A percentile compares a stretch with the other conserved stretches of the same genome.
These are phyloP conservation scores for Diaporthe amygdali DNA, from an alignment of 2,329 filamentous ascomycete genomes.

Conservation along the genomic window DNA sequence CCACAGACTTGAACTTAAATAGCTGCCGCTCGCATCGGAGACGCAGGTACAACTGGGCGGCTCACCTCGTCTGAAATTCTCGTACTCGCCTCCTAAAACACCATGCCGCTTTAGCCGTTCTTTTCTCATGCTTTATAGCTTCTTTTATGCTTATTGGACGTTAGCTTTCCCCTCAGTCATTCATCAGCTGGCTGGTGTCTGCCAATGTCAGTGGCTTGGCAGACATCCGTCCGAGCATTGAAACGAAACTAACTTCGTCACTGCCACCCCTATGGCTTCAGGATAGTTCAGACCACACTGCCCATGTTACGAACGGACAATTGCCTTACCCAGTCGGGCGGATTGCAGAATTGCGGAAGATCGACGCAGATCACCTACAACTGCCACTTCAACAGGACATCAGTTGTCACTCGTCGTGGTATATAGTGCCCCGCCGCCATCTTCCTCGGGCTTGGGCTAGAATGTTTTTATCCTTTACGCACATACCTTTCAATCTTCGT, in stretches of 20 bases:
- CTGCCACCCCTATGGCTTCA: constrained; percentile 12
- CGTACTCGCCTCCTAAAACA: constrained; percentile 8
- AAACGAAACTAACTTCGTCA: constrained; percentile 17
- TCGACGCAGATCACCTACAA: not conserved
- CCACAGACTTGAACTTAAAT: not conserved
- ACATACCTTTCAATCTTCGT: not conserved
- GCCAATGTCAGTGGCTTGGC: constrained; percentile 17
- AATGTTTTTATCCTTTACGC: not conserved
- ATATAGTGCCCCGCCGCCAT: not conserved
- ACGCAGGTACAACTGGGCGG: constrained; percentile 9
- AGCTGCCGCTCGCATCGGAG: not conserved
- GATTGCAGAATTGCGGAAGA: not conserved
- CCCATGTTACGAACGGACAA: constrained; percentile 3
- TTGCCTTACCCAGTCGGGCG: not conserved
- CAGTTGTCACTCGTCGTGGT: not conserved
- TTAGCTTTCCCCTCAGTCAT: constrained; percentile 4
- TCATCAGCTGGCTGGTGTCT: constrained; percentile 13
- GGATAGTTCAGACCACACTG: constrained; percentile 14
- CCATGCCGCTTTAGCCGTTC: not conserved
- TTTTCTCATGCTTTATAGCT: not conserved
- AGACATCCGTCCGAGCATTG: constrained; percentile 10
- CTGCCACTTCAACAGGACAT: not conserved
- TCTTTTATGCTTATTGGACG: constrained; percentile 1
- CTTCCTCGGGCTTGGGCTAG: not conserved
- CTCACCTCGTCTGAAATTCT: constrained; percentile 3